A percentile compares a stretch with the other conserved stretches of the same genome.
Conservation (phyloP, 169 alveolate species). For the Plasmodium relictum region DNA sequence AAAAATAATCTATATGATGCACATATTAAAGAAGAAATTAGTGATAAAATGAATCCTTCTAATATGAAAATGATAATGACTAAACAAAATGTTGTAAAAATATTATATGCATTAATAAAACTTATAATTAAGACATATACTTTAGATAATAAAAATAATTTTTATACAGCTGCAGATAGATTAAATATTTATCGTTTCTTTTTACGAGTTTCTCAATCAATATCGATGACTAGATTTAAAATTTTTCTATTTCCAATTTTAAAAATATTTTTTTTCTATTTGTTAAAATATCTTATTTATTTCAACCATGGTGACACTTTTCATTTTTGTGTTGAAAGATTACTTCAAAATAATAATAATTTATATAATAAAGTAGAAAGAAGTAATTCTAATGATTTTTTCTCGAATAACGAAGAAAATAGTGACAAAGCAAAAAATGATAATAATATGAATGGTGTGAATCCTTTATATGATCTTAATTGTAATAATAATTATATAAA, state of each 20-base stretch:
- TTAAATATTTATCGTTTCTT: conserved; percentile 55
- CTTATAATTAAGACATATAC: conserved; percentile 30
- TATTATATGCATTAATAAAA: conserved; percentile 14
- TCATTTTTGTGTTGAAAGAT: conserved; percentile 27
- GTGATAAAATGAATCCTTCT: not conserved
- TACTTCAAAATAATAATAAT: conserved; percentile 25
- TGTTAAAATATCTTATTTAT: conserved; percentile 66
- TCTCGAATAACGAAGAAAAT: not conserved
- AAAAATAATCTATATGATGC: conserved; percentile 5
- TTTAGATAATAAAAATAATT: conserved; percentile 4
- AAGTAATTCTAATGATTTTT: not conserved
- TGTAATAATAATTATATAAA: not conserved
- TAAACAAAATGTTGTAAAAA: conserved; percentile 20
- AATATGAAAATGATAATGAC: conserved; percentile 14
- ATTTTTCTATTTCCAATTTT: conserved; percentile 8
- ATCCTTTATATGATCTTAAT: not conserved
- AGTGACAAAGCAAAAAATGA: not conserved
- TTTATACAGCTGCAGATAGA: conserved; percentile 60
- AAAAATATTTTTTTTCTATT: conserved; percentile 53
- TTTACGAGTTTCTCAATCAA: conserved; percentile 59
- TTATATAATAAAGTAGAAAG: not conserved
- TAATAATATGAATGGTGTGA: not conserved
- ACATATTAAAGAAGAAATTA: not conserved
- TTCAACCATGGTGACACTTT: conserved; percentile 62
- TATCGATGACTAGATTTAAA: conserved; percentile 37